Evolutionary conservation across 352 stramenopile genomes (phyloP).

Genomic region (Phytophthora aleatoria): DNA sequence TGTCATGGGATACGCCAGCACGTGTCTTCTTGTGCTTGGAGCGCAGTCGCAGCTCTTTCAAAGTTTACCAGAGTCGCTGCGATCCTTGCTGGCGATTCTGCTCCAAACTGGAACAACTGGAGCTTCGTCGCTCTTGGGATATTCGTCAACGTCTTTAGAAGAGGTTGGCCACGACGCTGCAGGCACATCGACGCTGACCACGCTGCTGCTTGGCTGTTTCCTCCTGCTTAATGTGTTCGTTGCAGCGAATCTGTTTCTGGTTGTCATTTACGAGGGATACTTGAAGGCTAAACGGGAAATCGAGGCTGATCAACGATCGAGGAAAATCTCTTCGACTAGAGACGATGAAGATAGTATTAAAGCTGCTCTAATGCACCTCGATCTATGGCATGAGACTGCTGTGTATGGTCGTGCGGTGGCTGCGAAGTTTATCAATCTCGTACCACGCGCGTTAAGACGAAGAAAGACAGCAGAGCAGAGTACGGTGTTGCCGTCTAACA

Average conservation of each 20-base stretch:
- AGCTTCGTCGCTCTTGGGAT: conserved; percentile 13
- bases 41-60: conserved; percentile 37
- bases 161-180: conserved; percentile 29
- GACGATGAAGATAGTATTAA: conserved; percentile 12
- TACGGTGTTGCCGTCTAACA: conserved; percentile 14
- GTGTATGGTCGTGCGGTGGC: conserved; percentile 5
- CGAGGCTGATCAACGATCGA: conserved; percentile 7
- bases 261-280: conserved; percentile 51
- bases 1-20: conserved; percentile 53
- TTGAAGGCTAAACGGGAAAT: conserved; percentile 36
- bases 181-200: conserved; percentile 31
- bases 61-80: conserved; percentile 39
- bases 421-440: conserved; percentile 1
- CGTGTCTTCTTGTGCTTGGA: conserved; percentile 47
- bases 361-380: conserved; percentile 19
- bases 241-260: conserved; percentile 52
- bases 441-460: conserved; percentile 2
- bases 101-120: conserved; percentile 29
- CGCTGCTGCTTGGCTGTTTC: conserved; percentile 47
- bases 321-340: neutral
- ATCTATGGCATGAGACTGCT: conserved; percentile 6
- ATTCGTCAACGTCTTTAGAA: conserved; percentile 9
- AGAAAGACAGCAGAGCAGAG: conserved; percentile 19
- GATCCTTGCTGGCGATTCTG: conserved; percentile 45
- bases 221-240: conserved; percentile 50